A percentile compares a stretch with the other conserved stretches of the same genome.
These are phyloP conservation scores for Nakaseomyces uthaithaninus DNA, from an alignment of 1,139 yeast species.

Conservation along the genomic window DNA sequence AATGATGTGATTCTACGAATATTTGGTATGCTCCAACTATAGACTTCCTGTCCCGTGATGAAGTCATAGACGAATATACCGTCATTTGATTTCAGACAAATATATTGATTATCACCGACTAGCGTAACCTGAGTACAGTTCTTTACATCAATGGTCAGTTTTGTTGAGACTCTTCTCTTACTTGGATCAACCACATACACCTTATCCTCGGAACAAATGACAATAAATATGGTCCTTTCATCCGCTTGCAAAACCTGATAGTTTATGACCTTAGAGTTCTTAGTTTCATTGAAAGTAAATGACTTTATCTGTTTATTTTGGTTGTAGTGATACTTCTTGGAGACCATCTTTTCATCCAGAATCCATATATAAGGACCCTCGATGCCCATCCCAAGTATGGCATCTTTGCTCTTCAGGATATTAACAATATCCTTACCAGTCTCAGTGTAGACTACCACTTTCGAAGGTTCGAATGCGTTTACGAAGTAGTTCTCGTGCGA, in stretches of 20 bases:
- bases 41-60: not conserved
- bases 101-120: slow-evolving; percentile 18
- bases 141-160: slow-evolving; percentile 19
- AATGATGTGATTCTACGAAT: slow-evolving; percentile 14
- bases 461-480: slow-evolving; percentile 26
- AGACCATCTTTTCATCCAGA: slow-evolving; percentile 28
- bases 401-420: slow-evolving; percentile 28
- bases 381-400: slow-evolving; percentile 23
- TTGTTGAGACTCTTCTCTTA: slow-evolving; percentile 29
- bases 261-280: slow-evolving; percentile 22
- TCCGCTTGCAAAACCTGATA: slow-evolving; percentile 23
- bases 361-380: slow-evolving; percentile 26
- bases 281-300: slow-evolving; percentile 30
- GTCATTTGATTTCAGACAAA: slow-evolving; percentile 21
- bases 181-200: slow-evolving; percentile 30
- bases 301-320: slow-evolving; percentile 29
- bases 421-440: slow-evolving; percentile 31
- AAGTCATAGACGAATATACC: slow-evolving; percentile 18
- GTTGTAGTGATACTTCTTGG: slow-evolving; percentile 26
- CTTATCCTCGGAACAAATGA: slow-evolving; percentile 19
- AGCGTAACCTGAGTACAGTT: slow-evolving; percentile 7
- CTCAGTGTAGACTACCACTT: slow-evolving; percentile 28
- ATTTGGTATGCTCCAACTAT: not conserved
- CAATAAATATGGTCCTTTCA: slow-evolving; percentile 14
- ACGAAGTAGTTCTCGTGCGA: slow-evolving; percentile 23